Base-by-base conservation (phyloP, 2,329 filamentous ascomycete genomes). In the Aspergillus sp. region DNA sequence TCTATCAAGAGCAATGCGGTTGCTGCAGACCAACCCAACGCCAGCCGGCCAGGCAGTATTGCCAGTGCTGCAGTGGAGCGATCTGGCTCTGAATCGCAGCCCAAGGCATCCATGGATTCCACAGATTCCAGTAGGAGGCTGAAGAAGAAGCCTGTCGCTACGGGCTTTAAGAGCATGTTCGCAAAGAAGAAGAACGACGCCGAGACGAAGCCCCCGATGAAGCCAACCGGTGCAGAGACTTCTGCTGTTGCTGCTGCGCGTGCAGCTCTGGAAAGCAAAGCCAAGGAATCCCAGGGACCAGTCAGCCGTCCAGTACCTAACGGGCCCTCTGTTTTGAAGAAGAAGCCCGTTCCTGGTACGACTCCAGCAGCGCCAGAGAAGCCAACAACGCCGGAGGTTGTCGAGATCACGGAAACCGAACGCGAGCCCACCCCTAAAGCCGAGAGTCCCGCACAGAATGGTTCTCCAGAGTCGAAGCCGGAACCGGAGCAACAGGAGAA, bases 401-500 rank as follows among this genome's bases (percentile, higher is more conserved):
- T 25, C 13, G 43, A 45, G 35, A 33, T 48, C 30, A 43, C 53
- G 2, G 60, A 57, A 33, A 52, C 57, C 27, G 49, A 67, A 43
- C 60, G 61, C 3, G 39, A 43, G 10, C 10, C 37, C 7, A 17
- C 33, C 7, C 33, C 33, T 5, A 35, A 35, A n/a, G 33, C 25
- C 4, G 10, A 30, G 25, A 30, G 25, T 12, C 38, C 45, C 22
- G 37, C 48, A 17, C 45, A 49, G 23, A 49, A 60, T 27, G 61
- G 58, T 27, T 62, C 61, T 38, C 62, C 64, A 9, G 67, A 67
- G 37, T 61, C 61, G 48, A 69, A 72, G 72, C 48, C 68, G 67
- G 51, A 77, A 78, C 58, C 66, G 76, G 53, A 79, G 72, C 64
- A 72, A 60, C 58, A 77, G 9, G 25, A 30, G 9, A 56, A 74